Base-by-base conservation (phyloP, 257 asterid species). In the Eustoma russellianum region DNA sequence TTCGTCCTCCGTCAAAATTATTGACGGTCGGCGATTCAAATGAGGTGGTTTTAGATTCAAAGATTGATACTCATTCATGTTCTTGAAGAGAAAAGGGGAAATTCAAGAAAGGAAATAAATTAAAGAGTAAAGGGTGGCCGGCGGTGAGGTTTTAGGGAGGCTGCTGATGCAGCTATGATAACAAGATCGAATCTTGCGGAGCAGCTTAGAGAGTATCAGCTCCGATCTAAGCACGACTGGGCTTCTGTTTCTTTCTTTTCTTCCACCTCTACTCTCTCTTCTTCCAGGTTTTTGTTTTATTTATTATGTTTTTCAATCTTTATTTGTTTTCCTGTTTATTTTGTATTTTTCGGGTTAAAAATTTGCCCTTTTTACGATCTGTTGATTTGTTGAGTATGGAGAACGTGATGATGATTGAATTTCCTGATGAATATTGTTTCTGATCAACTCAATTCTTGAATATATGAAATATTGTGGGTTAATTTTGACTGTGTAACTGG, bases 171-270 rank as follows among this genome's bases (percentile, higher is more conserved):
- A 34, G 72, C 2, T 2, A 90, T 90, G 96, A 90, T 86, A 53
- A 90, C 98, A 52, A 78, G 98, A 52, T 90, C 96, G 67, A 86
- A 83, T 74, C 69, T 90, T 75, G 96, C 91, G 72, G 95, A 90
- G 73, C 95, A 90, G 85, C 79, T 86, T 30, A 78, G 94, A 46
- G 98, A 90, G 53, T 86, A 86, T 67, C 98, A 83, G 83, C 77
- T 71, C 72, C 85, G 93, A 77, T 86, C 98, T 66, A 90, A 86
- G 57, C 75, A 83, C 50, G 96, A 80, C 43, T 90, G 88, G 96
- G 68, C 93, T 50, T 81, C 98, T 54, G 67, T 76, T 64, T 89
- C 97, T 5, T 76, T 86, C 45, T 89, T 83, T 79, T 83, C 95
- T 64, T 81, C 94, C 46, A 76, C 94, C 53, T 64, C 94, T 59